Evolutionary conservation across 306 rosid species (phyloP).

Genomic region (Nissolia schottii): DNA sequence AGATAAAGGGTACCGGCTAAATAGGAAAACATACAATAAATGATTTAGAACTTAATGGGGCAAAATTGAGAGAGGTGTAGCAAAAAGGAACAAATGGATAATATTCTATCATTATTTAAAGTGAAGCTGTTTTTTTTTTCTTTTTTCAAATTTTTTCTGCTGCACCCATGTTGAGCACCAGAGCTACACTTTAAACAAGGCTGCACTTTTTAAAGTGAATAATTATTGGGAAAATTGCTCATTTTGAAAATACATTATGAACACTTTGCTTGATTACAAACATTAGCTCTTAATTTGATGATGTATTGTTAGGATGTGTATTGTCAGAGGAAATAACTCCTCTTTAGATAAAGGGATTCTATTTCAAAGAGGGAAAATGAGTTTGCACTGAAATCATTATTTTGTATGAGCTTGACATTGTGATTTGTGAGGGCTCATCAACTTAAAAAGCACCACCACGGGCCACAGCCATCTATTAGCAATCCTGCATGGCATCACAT

Average conservation of each 20-base stretch:
- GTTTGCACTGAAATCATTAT: background rate
- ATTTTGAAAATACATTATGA: background rate
- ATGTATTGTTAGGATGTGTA: background rate
- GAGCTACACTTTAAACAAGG: background rate
- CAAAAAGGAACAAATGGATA: background rate
- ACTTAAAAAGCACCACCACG: no score
- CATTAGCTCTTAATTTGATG: background rate
- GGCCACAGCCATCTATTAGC: background rate
- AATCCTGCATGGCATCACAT: background rate
- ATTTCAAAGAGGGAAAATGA: background rate
- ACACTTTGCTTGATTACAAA: background rate
- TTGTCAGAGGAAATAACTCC: background rate
- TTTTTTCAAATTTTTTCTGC: background rate
- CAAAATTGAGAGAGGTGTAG: background rate
- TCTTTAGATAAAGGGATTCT: background rate
- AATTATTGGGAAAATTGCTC: background rate
- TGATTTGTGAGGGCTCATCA: background rate
- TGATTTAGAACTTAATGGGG: background rate
- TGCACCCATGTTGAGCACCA: background rate
- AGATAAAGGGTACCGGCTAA: background rate
- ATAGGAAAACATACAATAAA: background rate
- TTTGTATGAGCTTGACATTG: background rate
- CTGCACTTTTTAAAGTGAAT: background rate
- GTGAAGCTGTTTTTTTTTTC: background rate
- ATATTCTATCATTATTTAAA: background rate